Conservation (phyloP, 1,284 basidiomycete genomes). For the Cutaneotrichosporon sp. region DNA sequence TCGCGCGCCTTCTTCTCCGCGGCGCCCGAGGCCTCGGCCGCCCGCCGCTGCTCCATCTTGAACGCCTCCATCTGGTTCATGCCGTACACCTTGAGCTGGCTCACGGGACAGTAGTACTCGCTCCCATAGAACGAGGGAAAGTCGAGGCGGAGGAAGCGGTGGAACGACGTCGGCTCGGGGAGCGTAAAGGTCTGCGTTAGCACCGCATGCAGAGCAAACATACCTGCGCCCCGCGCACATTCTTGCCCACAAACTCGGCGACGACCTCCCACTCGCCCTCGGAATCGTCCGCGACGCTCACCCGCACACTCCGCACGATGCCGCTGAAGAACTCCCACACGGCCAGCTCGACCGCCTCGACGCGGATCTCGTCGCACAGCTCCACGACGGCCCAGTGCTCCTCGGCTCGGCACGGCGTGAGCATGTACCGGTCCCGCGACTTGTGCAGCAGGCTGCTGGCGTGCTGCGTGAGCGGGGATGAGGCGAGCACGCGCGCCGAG, state of each 20-base stretch:
- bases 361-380: conserved; percentile 93
- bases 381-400: conserved; percentile 90
- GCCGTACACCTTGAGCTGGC: conserved; percentile 89
- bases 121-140: conserved; percentile 91
- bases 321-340: conserved; percentile 99
- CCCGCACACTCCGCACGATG: conserved; percentile 87
- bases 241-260: conserved; percentile 80
- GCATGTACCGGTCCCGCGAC: conserved; percentile 95
- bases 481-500: conserved; percentile 83
- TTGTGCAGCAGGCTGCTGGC: conserved; percentile 80
- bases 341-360: conserved; percentile 93
- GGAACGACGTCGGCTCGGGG: conserved; percentile 70
- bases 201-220: too few species aligned
- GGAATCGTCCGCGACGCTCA: conserved; percentile 75
- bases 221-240: conserved; percentile 89
- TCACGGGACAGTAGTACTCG: conserved; percentile 96
- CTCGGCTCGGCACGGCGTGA: conserved; percentile 77
- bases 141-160: conserved; percentile 91
- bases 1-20: conserved; percentile 36
- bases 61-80: conserved; percentile 96
- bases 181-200: conserved; percentile 66
- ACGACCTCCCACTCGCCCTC: conserved; percentile 55
- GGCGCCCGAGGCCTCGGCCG: conserved; percentile 28
- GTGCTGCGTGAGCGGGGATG: conserved; percentile 81
- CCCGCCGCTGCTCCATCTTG: conserved; percentile 71